phyloP scores from a whole-genome alignment of 352 stramenopile species.

The Phytopythium kandeliae region DNA sequence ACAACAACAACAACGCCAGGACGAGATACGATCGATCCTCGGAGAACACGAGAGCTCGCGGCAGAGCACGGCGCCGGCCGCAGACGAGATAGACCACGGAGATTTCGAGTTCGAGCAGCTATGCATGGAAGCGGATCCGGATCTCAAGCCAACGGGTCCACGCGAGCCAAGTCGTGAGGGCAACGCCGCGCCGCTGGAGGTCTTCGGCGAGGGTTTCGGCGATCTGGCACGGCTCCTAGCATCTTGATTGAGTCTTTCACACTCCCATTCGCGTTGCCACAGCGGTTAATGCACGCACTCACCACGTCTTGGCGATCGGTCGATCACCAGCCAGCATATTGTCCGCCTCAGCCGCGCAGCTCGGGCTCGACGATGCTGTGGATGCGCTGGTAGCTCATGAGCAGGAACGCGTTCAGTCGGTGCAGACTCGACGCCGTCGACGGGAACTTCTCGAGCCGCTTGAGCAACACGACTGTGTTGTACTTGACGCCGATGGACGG shows the following conservation, averaged over 20 bases:
- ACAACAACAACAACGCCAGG: conserved; percentile 19
- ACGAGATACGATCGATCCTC: conserved; percentile 19
- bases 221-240: conserved; percentile 48
- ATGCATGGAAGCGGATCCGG: conserved; percentile 69
- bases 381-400: conserved; percentile 84
- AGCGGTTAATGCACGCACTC: no score
- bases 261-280: no score
- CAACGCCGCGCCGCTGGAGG: conserved; percentile 9
- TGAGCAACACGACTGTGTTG: conserved; percentile 83
- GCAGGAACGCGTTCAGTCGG: conserved; percentile 69
- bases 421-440: conserved; percentile 67
- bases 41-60: conserved; percentile 5
- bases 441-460: conserved; percentile 77
- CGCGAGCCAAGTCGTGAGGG: not conserved
- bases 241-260: conserved; percentile 9
- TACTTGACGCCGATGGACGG: conserved; percentile 84
- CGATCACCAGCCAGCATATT: no score
- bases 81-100: conserved; percentile 39
- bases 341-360: conserved; percentile 15
- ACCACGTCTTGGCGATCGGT: no score
- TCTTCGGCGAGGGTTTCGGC: conserved; percentile 47
- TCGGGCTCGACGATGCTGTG: conserved; percentile 71
- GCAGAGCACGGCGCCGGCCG: conserved; percentile 1
- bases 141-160: conserved; percentile 30
- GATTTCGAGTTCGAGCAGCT: conserved; percentile 80